Conservation (phyloP, 2,329 filamentous ascomycete genomes). For the Epichloe brachyelytri region DNA sequence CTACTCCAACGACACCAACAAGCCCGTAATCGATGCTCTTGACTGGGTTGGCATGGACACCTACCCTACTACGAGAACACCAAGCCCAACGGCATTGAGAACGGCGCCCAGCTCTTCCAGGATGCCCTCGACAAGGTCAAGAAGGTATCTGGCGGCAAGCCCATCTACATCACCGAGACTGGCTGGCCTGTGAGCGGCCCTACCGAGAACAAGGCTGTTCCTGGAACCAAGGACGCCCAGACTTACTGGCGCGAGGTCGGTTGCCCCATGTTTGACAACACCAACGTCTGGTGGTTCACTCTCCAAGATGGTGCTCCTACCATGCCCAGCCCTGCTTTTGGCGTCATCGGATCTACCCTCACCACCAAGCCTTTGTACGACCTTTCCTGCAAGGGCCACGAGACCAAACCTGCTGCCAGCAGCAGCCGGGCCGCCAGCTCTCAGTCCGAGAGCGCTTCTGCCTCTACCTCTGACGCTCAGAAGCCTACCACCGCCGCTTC, state of each 20-base stretch:
- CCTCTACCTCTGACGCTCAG: neutral
- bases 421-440: neutral
- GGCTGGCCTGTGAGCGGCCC: slow-evolving; percentile 70
- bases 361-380: slow-evolving; percentile 46
- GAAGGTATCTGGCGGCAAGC: slow-evolving; percentile 48
- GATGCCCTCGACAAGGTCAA: slow-evolving; percentile 49
- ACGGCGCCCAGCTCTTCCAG: slow-evolving; percentile 55
- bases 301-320: slow-evolving; percentile 52
- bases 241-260: slow-evolving; percentile 71
- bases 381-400: slow-evolving; percentile 39
- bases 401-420: neutral
- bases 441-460: slow-evolving; percentile 1
- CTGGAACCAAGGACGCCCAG: slow-evolving; percentile 56
- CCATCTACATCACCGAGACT: slow-evolving; percentile 79
- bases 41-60: slow-evolving; percentile 80
- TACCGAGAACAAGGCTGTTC: slow-evolving; percentile 45
- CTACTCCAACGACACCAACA: slow-evolving; percentile 62
- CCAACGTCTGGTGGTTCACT: slow-evolving; percentile 66
- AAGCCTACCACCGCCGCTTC: too few species aligned
- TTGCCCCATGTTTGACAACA: slow-evolving; percentile 53
- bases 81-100: slow-evolving; percentile 50
- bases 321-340: slow-evolving; percentile 56
- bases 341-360: slow-evolving; percentile 46
- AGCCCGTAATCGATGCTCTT: slow-evolving; percentile 50
- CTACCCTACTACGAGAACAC: slow-evolving; percentile 74